phyloP scores from a whole-genome alignment of 805 yeast genomes.

The Vanderwaltozyma polyspora region DNA sequence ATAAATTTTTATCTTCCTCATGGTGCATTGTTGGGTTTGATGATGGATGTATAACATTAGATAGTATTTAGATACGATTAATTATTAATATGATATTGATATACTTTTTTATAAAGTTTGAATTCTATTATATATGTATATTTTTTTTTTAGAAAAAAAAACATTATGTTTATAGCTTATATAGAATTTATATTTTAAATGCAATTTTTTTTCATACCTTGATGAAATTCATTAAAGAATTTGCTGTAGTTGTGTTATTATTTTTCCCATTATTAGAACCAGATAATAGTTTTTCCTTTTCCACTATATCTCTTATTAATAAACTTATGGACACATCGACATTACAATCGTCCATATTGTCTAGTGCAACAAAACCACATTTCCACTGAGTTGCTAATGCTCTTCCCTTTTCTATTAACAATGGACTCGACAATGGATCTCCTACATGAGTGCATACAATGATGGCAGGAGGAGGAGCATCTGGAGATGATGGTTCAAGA shows the following conservation, averaged over 20 bases:
- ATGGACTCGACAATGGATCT: conserved; percentile 49
- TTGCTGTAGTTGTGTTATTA: neutral
- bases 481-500: conserved; percentile 29
- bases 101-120: neutral
- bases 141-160: too few relatives aligned
- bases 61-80: conserved; percentile 3
- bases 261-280: neutral
- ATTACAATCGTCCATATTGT: conserved; percentile 37
- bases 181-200: too few relatives aligned
- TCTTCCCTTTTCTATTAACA: conserved; percentile 46
- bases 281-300: conserved; percentile 26
- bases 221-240: conserved; percentile 1
- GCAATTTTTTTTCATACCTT: too few relatives aligned
- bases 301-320: conserved; percentile 49
- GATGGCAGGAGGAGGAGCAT: conserved; percentile 52
- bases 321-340: conserved; percentile 49
- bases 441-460: conserved; percentile 54
- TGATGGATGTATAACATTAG: conserved; percentile 20
- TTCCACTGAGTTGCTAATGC: conserved; percentile 50
- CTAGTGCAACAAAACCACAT: conserved; percentile 55
- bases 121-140: too few relatives aligned
- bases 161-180: too few relatives aligned
- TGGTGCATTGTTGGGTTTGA: conserved; percentile 27
- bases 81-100: neutral
- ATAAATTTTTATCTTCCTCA: conserved; percentile 5